Evolutionary conservation across 768 basidiomycete species (phyloP), one percentile per base, ranked within the genome.

Genomic region (Trametes punicea): DNA sequence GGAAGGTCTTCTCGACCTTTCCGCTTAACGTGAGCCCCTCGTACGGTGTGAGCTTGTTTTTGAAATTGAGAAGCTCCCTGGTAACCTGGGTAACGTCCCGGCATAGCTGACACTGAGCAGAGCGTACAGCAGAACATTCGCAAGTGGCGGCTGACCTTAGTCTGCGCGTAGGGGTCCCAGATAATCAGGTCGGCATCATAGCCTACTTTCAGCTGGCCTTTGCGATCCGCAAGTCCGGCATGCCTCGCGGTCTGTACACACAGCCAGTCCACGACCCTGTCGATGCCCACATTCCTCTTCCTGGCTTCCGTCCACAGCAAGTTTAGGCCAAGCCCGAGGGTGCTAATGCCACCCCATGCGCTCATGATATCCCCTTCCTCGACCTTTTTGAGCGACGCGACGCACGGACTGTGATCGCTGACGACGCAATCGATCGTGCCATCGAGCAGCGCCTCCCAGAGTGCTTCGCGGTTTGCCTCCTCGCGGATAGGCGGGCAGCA

Each of bases 281-380:
- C 71, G 38, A 95, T 75, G 0, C 73, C 72, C 2, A 89, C 71
- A 10, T 81, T 83, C 46, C 81, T 74, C 64, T 78, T 83, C 40
- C 69, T 70, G 2, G 81, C 84, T 70, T 97, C 93, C 1, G 93
- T 95, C 91, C 91, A 96, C 38, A 98, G 65, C 47, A 97, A 71
- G 67, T 89, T 89, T 42, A 98, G 70, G 0, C 96, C 97, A 16
- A 98, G 76, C 3, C 96, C 96, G 21, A 99, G 78, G 4, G 90
- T 87, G 58, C 88, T 89, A 60, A 99, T 91, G 0, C 96, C 96
- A 38, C 96, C 96, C 96, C 96, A 98, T 0, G 95, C 91, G 20
- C 74, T 70, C 87, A 97, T 90, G 58, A 98, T 77, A 65, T 94
- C 81, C 1, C 93, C 90, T 39, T 81, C 78, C 26, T 86, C 85